phyloP scores from a whole-genome alignment of 768 basidiomycete genomes.

The Trametes elegans region DNA sequence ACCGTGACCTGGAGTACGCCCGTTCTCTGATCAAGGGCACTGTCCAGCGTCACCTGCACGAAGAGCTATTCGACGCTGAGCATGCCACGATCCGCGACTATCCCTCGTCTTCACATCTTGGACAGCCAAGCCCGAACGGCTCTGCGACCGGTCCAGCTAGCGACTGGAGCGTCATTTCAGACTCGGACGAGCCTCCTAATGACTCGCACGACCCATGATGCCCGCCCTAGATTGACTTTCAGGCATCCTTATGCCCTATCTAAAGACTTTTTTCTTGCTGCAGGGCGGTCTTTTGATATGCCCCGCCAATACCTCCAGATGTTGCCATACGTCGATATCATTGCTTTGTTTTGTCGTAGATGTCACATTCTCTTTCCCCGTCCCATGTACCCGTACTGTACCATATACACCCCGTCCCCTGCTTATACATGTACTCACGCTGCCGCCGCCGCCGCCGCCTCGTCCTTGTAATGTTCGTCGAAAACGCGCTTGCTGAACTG shows the following conservation, averaged over 20 bases:
- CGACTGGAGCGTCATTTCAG: constrained; percentile 88
- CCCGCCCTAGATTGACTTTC: not conserved
- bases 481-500: constrained; percentile 86
- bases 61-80: constrained; percentile 32
- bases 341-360: not conserved
- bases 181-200: constrained; percentile 44
- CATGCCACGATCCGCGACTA: constrained; percentile 35
- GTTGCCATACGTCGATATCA: not conserved
- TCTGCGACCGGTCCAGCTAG: constrained; percentile 47
- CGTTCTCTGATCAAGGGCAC: constrained; percentile 76
- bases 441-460: constrained; percentile 28
- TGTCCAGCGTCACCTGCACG: constrained; percentile 20
- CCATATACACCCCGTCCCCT: not conserved
- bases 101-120: constrained; percentile 17
- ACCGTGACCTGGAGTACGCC: constrained; percentile 94
- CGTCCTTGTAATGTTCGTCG: constrained; percentile 52
- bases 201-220: constrained; percentile 6
- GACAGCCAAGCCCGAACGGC: constrained; percentile 21
- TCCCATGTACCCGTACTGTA: constrained; percentile 7
- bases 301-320: not conserved
- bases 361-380: too few relatives aligned
- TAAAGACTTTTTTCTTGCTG: not conserved
- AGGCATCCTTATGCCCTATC: constrained; percentile 9
- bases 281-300: too few relatives aligned
- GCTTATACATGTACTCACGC: constrained; percentile 14